Evolutionary conservation across 2,329 filamentous ascomycete genomes (phyloP).

Genomic region (Simplicillium sp.): DNA sequence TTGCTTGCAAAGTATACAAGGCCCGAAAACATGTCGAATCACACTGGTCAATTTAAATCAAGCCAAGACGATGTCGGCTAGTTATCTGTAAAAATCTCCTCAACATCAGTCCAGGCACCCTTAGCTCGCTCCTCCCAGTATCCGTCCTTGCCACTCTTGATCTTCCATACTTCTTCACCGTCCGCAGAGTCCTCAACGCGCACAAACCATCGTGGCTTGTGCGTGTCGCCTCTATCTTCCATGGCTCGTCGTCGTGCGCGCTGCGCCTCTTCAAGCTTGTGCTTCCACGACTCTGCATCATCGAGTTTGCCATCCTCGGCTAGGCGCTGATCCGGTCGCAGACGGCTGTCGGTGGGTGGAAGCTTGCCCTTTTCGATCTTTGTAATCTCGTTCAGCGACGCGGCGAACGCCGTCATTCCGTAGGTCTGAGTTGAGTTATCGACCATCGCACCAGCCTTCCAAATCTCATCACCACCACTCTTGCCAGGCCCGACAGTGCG

Average conservation of each 20-base stretch:
- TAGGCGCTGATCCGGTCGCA: constrained; percentile 80
- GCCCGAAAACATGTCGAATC: no score
- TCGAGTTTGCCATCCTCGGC: constrained; percentile 77
- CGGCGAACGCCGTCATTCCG: constrained; percentile 81
- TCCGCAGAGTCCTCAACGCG: constrained; percentile 50
- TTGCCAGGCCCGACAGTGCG: constrained; percentile 55
- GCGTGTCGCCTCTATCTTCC: constrained; percentile 63
- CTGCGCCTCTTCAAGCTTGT: constrained; percentile 77
- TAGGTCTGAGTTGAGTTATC: constrained; percentile 73
- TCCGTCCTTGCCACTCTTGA: constrained; percentile 73
- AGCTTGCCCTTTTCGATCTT: constrained; percentile 64
- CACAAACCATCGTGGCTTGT: constrained; percentile 78
- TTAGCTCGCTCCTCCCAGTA: constrained; percentile 84
- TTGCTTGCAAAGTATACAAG: no score
- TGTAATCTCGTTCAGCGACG: constrained; percentile 80
- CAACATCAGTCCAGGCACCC: constrained; percentile 54
- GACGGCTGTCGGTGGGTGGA: constrained; percentile 71
- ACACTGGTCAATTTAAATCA: no score
- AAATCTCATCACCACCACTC: constrained; percentile 57
- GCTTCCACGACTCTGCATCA: constrained; percentile 74
- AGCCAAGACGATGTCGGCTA: no score
- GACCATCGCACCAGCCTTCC: constrained; percentile 70
- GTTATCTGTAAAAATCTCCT: constrained; percentile 36
- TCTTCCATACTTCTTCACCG: constrained; percentile 61
- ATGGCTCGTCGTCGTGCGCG: constrained; percentile 62